These are phyloP conservation scores for Nakazawaea ishiwadae DNA, from an alignment of 805 yeast genomes.

Conservation along the genomic window DNA sequence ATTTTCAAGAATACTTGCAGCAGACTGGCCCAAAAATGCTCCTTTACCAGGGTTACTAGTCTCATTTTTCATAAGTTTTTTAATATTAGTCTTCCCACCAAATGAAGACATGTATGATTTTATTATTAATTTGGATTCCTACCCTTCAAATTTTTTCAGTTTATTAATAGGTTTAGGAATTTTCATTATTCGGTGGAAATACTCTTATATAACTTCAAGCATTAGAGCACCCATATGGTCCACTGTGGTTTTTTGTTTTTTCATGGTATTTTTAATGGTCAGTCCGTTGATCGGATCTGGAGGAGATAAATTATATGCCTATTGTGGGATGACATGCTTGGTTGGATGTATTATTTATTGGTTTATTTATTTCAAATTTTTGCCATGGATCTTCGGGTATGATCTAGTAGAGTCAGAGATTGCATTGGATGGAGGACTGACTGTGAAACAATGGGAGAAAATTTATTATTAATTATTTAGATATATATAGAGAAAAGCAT, in stretches of 20 bases:
- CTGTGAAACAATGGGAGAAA: constrained; percentile 52
- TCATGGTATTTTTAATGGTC: constrained; percentile 38
- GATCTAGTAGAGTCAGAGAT: constrained; percentile 35
- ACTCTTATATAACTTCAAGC: constrained; percentile 43
- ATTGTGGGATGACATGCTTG: constrained; percentile 39
- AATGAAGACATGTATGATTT: constrained; percentile 36
- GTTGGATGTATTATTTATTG: constrained; percentile 45
- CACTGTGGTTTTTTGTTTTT: constrained; percentile 38
- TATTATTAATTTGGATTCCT: constrained; percentile 37
- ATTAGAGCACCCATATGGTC: constrained; percentile 40
- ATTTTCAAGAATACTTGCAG: constrained; percentile 43
- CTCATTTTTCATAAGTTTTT: constrained; percentile 28
- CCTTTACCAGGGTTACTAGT: constrained; percentile 47
- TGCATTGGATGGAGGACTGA: constrained; percentile 51
- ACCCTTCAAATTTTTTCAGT: constrained; percentile 32
- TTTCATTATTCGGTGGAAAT: constrained; percentile 32
- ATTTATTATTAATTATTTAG: constrained; percentile 7
- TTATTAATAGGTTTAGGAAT: constrained; percentile 33
- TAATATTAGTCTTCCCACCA: constrained; percentile 29
- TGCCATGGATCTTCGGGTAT: constrained; percentile 46
- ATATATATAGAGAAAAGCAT: background rate
- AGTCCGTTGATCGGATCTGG: constrained; percentile 50
- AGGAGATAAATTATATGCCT: constrained; percentile 42
- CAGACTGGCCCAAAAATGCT: constrained; percentile 51
- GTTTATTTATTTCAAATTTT: constrained; percentile 43